Evolutionary conservation across 2,329 filamentous ascomycete genomes (phyloP).

Genomic region (Didymella pomorum): DNA sequence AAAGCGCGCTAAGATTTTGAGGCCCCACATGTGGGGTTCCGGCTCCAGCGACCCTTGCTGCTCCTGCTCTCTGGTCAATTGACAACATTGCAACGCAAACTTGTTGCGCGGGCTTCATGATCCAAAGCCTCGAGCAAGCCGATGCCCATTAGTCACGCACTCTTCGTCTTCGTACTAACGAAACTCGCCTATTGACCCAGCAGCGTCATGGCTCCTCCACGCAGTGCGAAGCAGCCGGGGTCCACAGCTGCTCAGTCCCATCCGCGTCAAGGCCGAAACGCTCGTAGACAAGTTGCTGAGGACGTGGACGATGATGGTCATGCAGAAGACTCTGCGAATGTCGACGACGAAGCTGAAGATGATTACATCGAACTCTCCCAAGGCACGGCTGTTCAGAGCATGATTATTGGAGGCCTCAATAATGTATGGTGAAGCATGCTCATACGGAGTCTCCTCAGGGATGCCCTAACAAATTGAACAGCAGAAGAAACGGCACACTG

Average conservation of each 20-base stretch:
- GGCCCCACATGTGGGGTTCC: constrained; percentile 11
- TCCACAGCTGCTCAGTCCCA: constrained; percentile 8
- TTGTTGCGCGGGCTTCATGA: background rate
- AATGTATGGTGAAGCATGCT: constrained; percentile 30
- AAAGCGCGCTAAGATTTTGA: constrained; percentile 18
- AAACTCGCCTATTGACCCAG: constrained; percentile 21
- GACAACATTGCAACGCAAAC: constrained; percentile 1
- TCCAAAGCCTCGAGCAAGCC: background rate
- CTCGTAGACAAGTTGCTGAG: constrained; percentile 18
- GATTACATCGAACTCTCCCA: constrained; percentile 20
- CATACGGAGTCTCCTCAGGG: background rate
- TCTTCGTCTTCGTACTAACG: constrained; percentile 23
- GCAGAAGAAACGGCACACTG: constrained; percentile 40
- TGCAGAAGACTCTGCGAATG: constrained; percentile 17
- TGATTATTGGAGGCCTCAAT: constrained; percentile 34
- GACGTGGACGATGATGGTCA: constrained; percentile 9
- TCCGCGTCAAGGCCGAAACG: constrained; percentile 22
- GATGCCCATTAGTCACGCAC: constrained; percentile 7
- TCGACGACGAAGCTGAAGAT: constrained; percentile 9
- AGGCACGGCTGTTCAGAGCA: constrained; percentile 21
- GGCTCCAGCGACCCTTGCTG: constrained; percentile 8
- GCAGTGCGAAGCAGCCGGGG: constrained; percentile 20
- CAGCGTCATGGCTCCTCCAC: constrained; percentile 27
- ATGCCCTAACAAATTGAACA: constrained; percentile 13
- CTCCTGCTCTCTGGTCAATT: background rate